Evolutionary conservation across 495 filamentous ascomycete species (phyloP), one percentile per base, ranked within the genome.

Genomic region (Penicillium samsonianum): DNA sequence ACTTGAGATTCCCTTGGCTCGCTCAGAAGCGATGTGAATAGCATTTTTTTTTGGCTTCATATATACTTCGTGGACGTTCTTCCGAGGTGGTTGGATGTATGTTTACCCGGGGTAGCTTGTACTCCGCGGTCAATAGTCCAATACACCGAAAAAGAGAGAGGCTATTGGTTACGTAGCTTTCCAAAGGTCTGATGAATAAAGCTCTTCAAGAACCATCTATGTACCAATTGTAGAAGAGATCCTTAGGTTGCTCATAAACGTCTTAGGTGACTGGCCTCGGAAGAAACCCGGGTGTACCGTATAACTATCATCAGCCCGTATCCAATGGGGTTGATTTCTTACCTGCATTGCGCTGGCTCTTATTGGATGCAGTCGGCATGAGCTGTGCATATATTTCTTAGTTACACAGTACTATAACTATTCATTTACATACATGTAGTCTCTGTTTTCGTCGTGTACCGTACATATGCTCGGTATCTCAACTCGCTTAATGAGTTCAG

Each of bases 1-100:
- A 64, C 50, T 59, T 67, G 61, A 67, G 64, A 69, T 69, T 69
- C 64, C 65, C 67, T 63, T 50, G 56, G 53, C 48, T 54, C 50
- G 37, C 58, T 58, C 30, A 56, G 56, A 31, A 62, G 59, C 54
- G 38, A 19, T 62, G 57, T 62, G 61, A 63, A 67, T 63, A 60
- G 33, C 43, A 61, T 55, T 50, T 47, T 38, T n/a, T 55, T 50
- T 55, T 19, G 45, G n/a, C 17, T 48, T 47, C 25, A 17, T 17
- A 17, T 28, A 28, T 26, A n/a, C 16, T 46, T 46, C 4, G 16
- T 17, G 16, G 12, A 26, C 9, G 20, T 44, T 26, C 43, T 46
- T 44, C 55, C 14, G 48, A 40, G 6, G 35, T 53, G 12, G 14
- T 48, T 48, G 45, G 45, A 2, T 37, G 1, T n/a, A n/a, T 37